These are phyloP conservation scores for Aureobasidium sp. DNA, from an alignment of 2,329 filamentous ascomycete genomes.

Conservation along the genomic window DNA sequence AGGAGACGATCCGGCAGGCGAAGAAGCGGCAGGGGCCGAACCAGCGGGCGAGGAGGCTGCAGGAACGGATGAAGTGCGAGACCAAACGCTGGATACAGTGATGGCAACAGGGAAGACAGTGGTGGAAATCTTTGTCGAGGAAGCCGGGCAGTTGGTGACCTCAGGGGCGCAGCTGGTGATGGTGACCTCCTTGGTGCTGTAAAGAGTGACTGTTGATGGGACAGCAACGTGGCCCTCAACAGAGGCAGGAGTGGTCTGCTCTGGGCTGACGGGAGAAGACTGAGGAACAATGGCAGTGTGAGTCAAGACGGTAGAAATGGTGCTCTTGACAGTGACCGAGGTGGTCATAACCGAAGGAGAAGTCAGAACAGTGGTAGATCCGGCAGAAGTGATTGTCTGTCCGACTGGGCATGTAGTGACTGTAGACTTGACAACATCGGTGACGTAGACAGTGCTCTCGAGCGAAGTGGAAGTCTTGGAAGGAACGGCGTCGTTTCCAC, in stretches of 20 bases:
- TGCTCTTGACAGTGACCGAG: background rate
- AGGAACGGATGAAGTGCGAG: background rate
- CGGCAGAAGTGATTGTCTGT: conserved; percentile 1
- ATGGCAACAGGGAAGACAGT: conserved; percentile 2
- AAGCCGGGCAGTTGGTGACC: conserved; percentile 16
- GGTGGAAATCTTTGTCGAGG: background rate
- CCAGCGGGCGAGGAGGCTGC: background rate
- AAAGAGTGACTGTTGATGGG: conserved; percentile 17
- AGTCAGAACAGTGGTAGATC: conserved; percentile 1
- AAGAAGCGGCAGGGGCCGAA: conserved; percentile 1
- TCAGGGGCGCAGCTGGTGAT: conserved; percentile 14
- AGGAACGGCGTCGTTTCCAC: conserved; percentile 3
- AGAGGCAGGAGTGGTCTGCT: background rate
- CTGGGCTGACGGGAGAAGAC: conserved; percentile 1
- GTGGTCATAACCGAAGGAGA: conserved; percentile 8
- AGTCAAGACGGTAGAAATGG: background rate
- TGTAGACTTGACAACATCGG: conserved; percentile 23
- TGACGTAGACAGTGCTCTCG: conserved; percentile 15
- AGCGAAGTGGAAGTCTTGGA: background rate
- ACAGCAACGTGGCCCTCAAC: conserved; percentile 1
- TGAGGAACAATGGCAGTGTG: conserved; percentile 6
- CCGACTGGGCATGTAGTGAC: conserved; percentile 32
- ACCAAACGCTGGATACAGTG: conserved; percentile 12
- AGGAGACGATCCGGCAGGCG: background rate
- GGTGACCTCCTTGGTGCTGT: conserved; percentile 16